These are phyloP conservation scores for Podila verticillata DNA, from an alignment of 192 early-diverging fungal species.

Conservation along the genomic window DNA sequence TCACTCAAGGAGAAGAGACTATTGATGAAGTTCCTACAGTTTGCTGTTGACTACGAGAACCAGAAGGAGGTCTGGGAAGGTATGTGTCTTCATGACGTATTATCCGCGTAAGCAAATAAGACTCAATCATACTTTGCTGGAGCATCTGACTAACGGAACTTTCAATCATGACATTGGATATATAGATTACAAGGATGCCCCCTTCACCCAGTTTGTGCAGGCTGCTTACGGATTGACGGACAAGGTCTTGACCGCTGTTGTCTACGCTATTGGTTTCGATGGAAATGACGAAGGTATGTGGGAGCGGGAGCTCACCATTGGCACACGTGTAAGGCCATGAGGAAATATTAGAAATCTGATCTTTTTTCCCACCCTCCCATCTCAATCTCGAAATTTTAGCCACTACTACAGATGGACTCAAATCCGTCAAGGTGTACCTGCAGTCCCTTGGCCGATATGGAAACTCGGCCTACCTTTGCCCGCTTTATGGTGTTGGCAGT, in stretches of 20 bases:
- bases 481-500: constrained; percentile 89
- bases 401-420: constrained; percentile 72
- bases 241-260: constrained; percentile 69
- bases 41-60: constrained; percentile 62
- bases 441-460: constrained; percentile 88
- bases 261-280: constrained; percentile 71
- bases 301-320: too few species aligned
- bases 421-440: constrained; percentile 71
- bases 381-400: constrained; percentile 29
- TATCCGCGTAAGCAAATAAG: too few species aligned
- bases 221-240: constrained; percentile 68
- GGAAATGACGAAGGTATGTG: constrained; percentile 45
- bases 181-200: constrained; percentile 54
- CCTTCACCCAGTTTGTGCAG: constrained; percentile 56
- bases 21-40: constrained; percentile 89
- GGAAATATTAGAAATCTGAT: not conserved
- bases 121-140: too few species aligned
- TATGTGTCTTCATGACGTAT: not conserved
- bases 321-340: not conserved
- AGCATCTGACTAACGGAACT: too few species aligned
- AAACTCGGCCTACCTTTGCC: constrained; percentile 80
- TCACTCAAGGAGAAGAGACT: constrained; percentile 87
- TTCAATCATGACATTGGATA: too few species aligned
- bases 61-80: constrained; percentile 46
- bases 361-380: not conserved